Evolutionary conservation across 1,284 basidiomycete species (phyloP).

Genomic region (Puccinia brachypodii): DNA sequence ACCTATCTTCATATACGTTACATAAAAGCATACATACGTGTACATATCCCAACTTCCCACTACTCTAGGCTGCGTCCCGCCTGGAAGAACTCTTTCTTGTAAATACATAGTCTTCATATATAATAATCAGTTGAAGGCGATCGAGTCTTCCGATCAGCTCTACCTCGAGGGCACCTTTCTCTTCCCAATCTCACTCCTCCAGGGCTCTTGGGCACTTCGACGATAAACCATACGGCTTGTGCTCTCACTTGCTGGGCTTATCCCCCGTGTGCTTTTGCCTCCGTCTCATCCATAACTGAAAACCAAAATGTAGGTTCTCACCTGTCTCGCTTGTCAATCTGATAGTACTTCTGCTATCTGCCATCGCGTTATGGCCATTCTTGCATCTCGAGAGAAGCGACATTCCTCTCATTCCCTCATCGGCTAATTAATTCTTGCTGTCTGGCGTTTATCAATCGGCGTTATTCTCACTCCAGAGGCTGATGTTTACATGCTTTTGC

Average conservation of each 20-base stretch:
- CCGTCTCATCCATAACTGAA: not conserved
- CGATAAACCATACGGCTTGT: too few species aligned
- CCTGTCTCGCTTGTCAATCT: not conserved
- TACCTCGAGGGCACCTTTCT: too few species aligned
- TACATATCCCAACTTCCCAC: not conserved
- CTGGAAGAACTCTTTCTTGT: not conserved
- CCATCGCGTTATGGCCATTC: not conserved
- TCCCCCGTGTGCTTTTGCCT: not conserved
- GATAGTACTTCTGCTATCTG: not conserved
- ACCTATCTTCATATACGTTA: not conserved
- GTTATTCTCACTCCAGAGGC: conserved; percentile 27
- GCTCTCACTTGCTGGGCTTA: not conserved
- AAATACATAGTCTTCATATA: not conserved
- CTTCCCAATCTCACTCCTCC: not conserved
- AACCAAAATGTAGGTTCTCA: not conserved
- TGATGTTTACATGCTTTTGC: conserved; percentile 12
- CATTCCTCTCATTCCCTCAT: not conserved
- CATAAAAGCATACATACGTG: not conserved
- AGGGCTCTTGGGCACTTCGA: not conserved
- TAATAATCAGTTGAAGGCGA: not conserved
- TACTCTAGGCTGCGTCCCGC: not conserved
- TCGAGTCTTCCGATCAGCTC: not conserved
- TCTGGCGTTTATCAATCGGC: not conserved
- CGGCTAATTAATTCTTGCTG: not conserved
- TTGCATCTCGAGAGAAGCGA: not conserved